phyloP scores from a whole-genome alignment of 805 yeast species.

The Candida suzukii region DNA sequence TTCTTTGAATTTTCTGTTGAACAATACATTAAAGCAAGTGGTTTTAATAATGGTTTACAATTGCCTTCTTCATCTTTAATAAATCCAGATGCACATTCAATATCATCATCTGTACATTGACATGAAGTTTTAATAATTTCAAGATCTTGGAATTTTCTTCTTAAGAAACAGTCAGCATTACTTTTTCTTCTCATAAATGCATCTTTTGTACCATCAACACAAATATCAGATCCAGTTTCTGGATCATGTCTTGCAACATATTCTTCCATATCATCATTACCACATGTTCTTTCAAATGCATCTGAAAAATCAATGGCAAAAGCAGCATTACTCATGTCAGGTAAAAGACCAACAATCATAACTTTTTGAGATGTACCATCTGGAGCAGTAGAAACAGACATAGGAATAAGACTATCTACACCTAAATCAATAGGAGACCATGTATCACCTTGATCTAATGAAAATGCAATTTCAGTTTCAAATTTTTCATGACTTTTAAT shows the following conservation, averaged over 20 bases:
- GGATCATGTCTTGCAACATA: conserved; percentile 45
- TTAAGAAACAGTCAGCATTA: conserved; percentile 57
- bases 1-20: conserved; percentile 6
- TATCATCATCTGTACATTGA: conserved; percentile 56
- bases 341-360: conserved; percentile 38
- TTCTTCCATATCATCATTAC: conserved; percentile 53
- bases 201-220: conserved; percentile 67
- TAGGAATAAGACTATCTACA: conserved; percentile 16
- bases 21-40: conserved; percentile 16
- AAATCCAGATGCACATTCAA: conserved; percentile 61
- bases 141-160: conserved; percentile 38
- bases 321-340: conserved; percentile 14
- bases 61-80: conserved; percentile 23
- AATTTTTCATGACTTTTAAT: conserved; percentile 26
- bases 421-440: conserved; percentile 53
- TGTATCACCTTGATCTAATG: conserved; percentile 66
- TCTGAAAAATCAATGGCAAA: conserved; percentile 47
- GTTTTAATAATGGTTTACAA: conserved; percentile 35
- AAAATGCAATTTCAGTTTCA: conserved; percentile 30
- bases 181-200: conserved; percentile 57
- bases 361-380: conserved; percentile 67
- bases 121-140: conserved; percentile 47
- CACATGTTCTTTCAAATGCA: conserved; percentile 42
- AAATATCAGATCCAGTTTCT: conserved; percentile 29
- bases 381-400: conserved; percentile 35